Percentiles rank a stretch among this genome's conserved stretches.
Conservation (phyloP, 1,139 yeast genomes). For the Diutina siamensis region DNA sequence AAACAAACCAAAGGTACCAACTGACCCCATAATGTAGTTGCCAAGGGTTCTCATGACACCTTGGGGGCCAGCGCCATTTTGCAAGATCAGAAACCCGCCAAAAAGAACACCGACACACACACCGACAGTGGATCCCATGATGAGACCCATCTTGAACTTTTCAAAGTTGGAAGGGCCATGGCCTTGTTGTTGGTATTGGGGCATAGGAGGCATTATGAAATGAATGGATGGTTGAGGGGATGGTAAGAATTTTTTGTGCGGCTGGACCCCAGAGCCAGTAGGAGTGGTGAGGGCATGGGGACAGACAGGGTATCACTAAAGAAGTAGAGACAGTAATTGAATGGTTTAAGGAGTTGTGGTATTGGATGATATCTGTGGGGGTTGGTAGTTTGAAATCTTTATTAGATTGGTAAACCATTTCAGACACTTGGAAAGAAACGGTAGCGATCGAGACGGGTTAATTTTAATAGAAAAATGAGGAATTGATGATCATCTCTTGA, state of each 20-base stretch:
- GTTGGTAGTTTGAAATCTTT: too few species aligned
- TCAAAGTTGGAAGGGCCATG: slow-evolving; percentile 69
- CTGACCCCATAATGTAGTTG: slow-evolving; percentile 92
- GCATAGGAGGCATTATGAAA: slow-evolving; percentile 5
- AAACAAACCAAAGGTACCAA: slow-evolving; percentile 90
- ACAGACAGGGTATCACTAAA: too few species aligned
- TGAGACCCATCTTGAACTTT: slow-evolving; percentile 94
- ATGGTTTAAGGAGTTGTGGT: too few species aligned
- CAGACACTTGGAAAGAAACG: too few species aligned
- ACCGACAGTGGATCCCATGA: slow-evolving; percentile 96
- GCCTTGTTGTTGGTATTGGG: slow-evolving; percentile 43
- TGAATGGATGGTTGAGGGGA: background rate
- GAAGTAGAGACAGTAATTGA: too few species aligned
- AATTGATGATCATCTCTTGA: too few species aligned
- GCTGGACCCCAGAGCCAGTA: background rate
- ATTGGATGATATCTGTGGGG: too few species aligned
- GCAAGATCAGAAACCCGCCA: slow-evolving; percentile 85
- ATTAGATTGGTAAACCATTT: too few species aligned
- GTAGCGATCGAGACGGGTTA: too few species aligned
- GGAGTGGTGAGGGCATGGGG: too few species aligned
- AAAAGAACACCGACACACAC: slow-evolving; percentile 91
- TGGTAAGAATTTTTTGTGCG: background rate
- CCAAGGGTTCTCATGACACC: slow-evolving; percentile 96
- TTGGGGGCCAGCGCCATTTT: slow-evolving; percentile 96
- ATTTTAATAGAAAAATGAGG: too few species aligned